Evolutionary conservation across 495 filamentous ascomycete genomes (phyloP).

Genomic region (Tuber aestivum): DNA sequence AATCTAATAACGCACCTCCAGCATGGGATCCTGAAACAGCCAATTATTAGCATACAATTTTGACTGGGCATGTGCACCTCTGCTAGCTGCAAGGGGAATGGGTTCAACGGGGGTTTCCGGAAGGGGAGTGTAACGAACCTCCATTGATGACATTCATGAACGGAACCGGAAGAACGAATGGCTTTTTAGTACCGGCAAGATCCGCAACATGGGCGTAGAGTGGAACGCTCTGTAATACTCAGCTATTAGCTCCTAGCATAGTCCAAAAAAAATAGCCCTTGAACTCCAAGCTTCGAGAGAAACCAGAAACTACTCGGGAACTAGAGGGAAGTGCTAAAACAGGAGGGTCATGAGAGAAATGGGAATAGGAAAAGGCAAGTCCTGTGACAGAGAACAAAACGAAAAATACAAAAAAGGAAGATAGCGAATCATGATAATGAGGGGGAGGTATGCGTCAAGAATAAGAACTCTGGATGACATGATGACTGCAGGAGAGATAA

Average conservation of each 20-base stretch:
- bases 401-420: background rate
- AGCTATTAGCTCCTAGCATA: conserved; percentile 23
- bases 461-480: background rate
- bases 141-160: conserved; percentile 99
- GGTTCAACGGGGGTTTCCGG: conserved; percentile 12
- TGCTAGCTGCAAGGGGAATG: background rate
- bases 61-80: conserved; percentile 20
- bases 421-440: conserved; percentile 1
- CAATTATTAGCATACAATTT: background rate
- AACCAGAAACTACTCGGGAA: background rate
- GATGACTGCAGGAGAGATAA: background rate
- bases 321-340: background rate
- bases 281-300: background rate
- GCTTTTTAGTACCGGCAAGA: conserved; percentile 98
- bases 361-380: background rate
- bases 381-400: background rate
- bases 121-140: conserved; percentile 48
- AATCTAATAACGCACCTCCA: conserved; percentile 52
- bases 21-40: conserved; percentile 66
- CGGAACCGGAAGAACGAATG: conserved; percentile 95
- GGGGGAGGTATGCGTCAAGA: background rate
- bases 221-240: conserved; percentile 60
- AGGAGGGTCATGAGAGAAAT: background rate
- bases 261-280: background rate
- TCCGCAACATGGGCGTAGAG: conserved; percentile 98